phyloP scores from a whole-genome alignment of 2,329 filamentous ascomycete species.

The Alternaria sp. region DNA sequence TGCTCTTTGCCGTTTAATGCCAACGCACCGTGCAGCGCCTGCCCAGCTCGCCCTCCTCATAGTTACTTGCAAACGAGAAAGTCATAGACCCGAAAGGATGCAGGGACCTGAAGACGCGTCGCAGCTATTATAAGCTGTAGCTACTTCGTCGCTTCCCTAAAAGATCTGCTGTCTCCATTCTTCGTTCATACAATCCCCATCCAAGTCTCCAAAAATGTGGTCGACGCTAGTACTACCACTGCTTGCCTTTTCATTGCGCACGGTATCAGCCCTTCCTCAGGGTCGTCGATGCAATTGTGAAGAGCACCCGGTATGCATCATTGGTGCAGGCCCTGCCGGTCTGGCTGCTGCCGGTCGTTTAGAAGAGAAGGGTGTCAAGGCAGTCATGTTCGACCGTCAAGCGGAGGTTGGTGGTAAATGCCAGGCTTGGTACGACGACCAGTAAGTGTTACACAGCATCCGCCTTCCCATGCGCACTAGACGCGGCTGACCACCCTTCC shows the following conservation, averaged over 20 bases:
- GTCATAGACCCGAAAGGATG: conserved; percentile 5
- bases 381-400: conserved; percentile 50
- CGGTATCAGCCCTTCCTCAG: conserved; percentile 37
- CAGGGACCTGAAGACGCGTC: conserved; percentile 10
- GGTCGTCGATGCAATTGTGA: conserved; percentile 23
- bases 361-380: conserved; percentile 46
- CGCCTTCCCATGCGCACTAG: conserved; percentile 19
- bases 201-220: conserved; percentile 29
- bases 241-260: conserved; percentile 33
- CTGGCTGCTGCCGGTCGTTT: conserved; percentile 46
- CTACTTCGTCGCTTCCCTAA: conserved; percentile 27
- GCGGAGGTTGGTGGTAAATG: conserved; percentile 49
- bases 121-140: conserved; percentile 37
- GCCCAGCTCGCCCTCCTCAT: conserved; percentile 22
- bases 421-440: conserved; percentile 48
- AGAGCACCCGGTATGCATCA: conserved; percentile 47
- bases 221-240: conserved; percentile 34
- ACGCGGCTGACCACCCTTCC: conserved; percentile 46
- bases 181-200: not conserved
- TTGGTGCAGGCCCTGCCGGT: conserved; percentile 50
- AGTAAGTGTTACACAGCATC: conserved; percentile 45
- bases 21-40: conserved; percentile 49
- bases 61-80: conserved; percentile 14
- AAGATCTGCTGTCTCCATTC: conserved; percentile 10
- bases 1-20: conserved; percentile 34